Evolutionary conservation across 352 stramenopile species (phyloP).

Genomic region (Pythium volutum): DNA sequence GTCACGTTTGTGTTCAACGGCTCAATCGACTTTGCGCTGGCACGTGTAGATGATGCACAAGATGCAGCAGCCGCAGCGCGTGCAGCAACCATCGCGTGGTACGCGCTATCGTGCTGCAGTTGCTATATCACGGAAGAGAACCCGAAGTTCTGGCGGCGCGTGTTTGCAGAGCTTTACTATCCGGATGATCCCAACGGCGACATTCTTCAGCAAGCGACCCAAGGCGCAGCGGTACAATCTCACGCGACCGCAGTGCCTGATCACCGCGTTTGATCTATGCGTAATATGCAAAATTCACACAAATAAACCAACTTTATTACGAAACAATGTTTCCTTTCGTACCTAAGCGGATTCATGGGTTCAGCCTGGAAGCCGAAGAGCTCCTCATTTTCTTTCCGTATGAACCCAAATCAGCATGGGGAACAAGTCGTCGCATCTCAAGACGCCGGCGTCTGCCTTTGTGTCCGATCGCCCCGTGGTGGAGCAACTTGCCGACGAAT

Average conservation of each 20-base stretch:
- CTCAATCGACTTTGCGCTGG: background rate
- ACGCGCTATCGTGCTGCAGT: background rate
- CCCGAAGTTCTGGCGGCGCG: constrained; percentile 2
- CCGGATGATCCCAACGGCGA: background rate
- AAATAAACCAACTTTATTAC: no score
- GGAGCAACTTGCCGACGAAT: background rate
- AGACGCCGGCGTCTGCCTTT: background rate
- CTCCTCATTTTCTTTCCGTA: no score
- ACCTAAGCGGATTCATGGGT: background rate
- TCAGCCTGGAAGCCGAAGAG: background rate
- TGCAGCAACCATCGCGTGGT: constrained; percentile 1
- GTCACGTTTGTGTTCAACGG: constrained; percentile 11
- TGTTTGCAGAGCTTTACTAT: constrained; percentile 2
- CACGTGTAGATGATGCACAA: background rate
- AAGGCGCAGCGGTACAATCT: no score
- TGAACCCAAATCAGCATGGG: background rate
- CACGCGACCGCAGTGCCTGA: no score
- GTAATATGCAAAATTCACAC: no score
- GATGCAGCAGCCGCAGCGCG: background rate
- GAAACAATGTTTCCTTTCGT: background rate
- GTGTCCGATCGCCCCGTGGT: no score
- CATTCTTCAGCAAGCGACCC: no score
- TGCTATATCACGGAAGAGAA: constrained; percentile 1
- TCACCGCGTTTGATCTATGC: background rate
- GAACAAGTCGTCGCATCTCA: background rate